Percentiles rank a stretch among this genome's conserved stretches.
Conservation (phyloP, 179 eudicot genomes). For the Beta corolliflora region DNA sequence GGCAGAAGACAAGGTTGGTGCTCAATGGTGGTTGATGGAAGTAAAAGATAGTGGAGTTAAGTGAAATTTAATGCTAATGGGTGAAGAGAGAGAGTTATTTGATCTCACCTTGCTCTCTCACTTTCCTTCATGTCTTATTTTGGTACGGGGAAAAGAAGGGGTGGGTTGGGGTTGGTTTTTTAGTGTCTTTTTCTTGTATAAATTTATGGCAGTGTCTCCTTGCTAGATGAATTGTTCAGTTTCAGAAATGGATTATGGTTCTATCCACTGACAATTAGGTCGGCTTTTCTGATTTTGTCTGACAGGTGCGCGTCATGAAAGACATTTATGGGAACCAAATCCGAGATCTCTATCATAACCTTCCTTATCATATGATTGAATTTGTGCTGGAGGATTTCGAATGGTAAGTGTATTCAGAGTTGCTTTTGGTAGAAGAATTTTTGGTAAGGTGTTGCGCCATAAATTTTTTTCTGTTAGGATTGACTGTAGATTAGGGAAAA, state of each 20-base stretch:
- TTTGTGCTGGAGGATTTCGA: constrained; percentile 81
- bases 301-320: constrained; percentile 84
- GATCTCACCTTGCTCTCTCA: neutral
- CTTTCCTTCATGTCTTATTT: too few relatives aligned
- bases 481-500: neutral
- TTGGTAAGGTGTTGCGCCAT: neutral
- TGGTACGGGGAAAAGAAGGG: too few relatives aligned
- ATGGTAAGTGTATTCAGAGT: constrained; percentile 49
- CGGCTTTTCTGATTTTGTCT: constrained; percentile 1
- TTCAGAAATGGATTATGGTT: neutral
- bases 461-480: neutral
- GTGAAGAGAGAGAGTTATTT: too few relatives aligned
- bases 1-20: too few relatives aligned
- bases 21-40: too few relatives aligned
- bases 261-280: neutral
- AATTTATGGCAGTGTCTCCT: too few relatives aligned
- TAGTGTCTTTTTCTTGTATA: too few relatives aligned
- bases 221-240: too few relatives aligned
- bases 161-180: too few relatives aligned
- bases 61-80: too few relatives aligned
- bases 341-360: constrained; percentile 92
- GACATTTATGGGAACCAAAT: constrained; percentile 96
- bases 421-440: neutral
- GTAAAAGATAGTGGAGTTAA: too few relatives aligned
- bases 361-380: constrained; percentile 90